Evolutionary conservation across 1,139 yeast species (phyloP), one percentile per base, ranked within the genome.

Genomic region (Arxiozyma bovina): DNA sequence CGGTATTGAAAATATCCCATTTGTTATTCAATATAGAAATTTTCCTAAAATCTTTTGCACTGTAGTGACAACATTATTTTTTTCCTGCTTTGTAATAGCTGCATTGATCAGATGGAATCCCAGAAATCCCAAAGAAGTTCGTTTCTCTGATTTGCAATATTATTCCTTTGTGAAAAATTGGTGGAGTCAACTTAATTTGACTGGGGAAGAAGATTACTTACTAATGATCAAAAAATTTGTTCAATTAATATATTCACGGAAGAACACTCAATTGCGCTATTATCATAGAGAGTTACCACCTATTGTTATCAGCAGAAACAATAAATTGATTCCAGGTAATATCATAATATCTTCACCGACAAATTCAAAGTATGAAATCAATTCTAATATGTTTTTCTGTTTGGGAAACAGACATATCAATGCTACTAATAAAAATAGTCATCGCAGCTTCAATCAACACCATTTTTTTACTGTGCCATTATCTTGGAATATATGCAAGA

Each of bases 201-300:
- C 66, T 1, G 72, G 71, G 7, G 71, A 68, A 49, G 70, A 67
- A 56, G 71, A 68, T 44, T 67, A 61, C 50, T 58, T 66, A 18
- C 53, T 52, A 20, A 63, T 64, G 17, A 58, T 64, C n/a, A 56
- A 59, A 30, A 66, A 61, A 52, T 57, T 66, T 15, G 68, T 68
- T 5, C 49, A 62, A 38, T 50, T 67, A 45, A 54, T 68, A 34
- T 63, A 66, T 47, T 60, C 61, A 21, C 67, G 65, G 1, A 55
- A 56, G 7, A 63, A 63, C 41, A 53, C 60, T 1, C 56, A 60
- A 41, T 60, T 52, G 20, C 47, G 30, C n/a, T 27, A 52, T 27
- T 48, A 56, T 20, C 52, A 56, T 42, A 54, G 40, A 27, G 57
- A 56, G 43, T 54, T 54, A 23, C 50, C 57, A 1, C n/a, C 42